phyloP scores from a whole-genome alignment of 2,329 filamentous ascomycete genomes.

The Neophaeococcomyces aloes region DNA sequence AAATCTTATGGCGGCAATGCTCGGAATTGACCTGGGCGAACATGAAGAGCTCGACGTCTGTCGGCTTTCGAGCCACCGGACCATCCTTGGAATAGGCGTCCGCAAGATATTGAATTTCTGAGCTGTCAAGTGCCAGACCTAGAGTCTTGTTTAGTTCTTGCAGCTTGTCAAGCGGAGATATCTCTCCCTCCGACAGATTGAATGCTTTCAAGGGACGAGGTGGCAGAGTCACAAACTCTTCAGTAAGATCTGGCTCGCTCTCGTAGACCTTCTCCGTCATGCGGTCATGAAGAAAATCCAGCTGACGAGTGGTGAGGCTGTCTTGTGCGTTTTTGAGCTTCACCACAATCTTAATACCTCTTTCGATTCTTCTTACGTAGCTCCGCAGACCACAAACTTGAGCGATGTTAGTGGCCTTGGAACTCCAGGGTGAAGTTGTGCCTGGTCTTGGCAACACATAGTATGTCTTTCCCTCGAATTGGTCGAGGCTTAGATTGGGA shows the following conservation, averaged over 20 bases:
- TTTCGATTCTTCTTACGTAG: conserved; percentile 68
- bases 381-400: conserved; percentile 75
- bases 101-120: conserved; percentile 91
- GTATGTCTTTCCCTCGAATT: conserved; percentile 44
- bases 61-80: conserved; percentile 51
- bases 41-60: conserved; percentile 97
- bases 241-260: conserved; percentile 55
- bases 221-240: conserved; percentile 66
- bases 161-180: conserved; percentile 59
- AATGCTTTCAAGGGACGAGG: conserved; percentile 61
- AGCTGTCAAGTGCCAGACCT: conserved; percentile 75
- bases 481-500: conserved; percentile 33
- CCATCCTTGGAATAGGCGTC: conserved; percentile 61
- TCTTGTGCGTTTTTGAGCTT: conserved; percentile 46
- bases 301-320: conserved; percentile 46
- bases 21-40: conserved; percentile 99
- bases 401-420: conserved; percentile 86
- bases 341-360: conserved; percentile 67
- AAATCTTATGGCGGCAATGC: conserved; percentile 80
- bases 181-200: conserved; percentile 56
- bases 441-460: conserved; percentile 70
- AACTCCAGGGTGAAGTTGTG: conserved; percentile 91
- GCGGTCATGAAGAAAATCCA: conserved; percentile 69
- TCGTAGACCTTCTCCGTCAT: conserved; percentile 82
- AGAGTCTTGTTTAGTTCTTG: conserved; percentile 73